Base-by-base conservation (phyloP, 495 filamentous ascomycete species). In the Xylaria flabelliformis region DNA sequence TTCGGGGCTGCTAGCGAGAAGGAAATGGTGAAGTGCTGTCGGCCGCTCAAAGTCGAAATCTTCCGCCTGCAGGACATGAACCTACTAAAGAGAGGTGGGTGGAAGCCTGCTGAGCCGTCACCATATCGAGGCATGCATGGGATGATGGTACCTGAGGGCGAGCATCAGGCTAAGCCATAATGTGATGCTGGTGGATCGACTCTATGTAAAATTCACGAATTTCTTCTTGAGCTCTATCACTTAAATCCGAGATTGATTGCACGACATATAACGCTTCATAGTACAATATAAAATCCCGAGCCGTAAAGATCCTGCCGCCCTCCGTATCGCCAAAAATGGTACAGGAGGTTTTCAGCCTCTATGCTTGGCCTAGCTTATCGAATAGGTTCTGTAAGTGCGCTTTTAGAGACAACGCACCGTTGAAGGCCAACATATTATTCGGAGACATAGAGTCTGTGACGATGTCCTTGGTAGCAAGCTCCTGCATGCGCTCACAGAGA, bases 31-130 rank as follows among this genome's bases (percentile, higher is more conserved):
- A 89, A 90, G 19, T 91, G 88, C 26, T 93, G 91, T 79, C 85
- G 92, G n/a, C 91, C 91, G 1, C 82, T 94, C 10, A 88, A 88
- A 17, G 89, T 94, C 13, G 88, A 93, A 68, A 88, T 94, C 3
- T 94, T 88, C 74, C 84, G 85, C 62, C 79, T 94, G 19, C 79
- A 80, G 26, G 88, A 91, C 71, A 71, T 76, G 15, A 77, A 77
- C 39, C 77, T 88, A 1, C 76, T 89, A 19, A 75, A 91, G 67
- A 77, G 53, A 9, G 74, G 83, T 6, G 88, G 84, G 0, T 94
- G 92, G 93, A 87, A 82, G 72, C 79, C 85, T 53, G 87, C 91
- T 0, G 80, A 88, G 64, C 72, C 80, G 10, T 86, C 90, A 2
- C 80, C 79, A 17, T 96, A 95, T 73, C 83, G 76, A 32, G 92